These are phyloP conservation scores for Teratosphaeria nubilosa DNA, from an alignment of 2,329 filamentous ascomycete species.

Conservation along the genomic window DNA sequence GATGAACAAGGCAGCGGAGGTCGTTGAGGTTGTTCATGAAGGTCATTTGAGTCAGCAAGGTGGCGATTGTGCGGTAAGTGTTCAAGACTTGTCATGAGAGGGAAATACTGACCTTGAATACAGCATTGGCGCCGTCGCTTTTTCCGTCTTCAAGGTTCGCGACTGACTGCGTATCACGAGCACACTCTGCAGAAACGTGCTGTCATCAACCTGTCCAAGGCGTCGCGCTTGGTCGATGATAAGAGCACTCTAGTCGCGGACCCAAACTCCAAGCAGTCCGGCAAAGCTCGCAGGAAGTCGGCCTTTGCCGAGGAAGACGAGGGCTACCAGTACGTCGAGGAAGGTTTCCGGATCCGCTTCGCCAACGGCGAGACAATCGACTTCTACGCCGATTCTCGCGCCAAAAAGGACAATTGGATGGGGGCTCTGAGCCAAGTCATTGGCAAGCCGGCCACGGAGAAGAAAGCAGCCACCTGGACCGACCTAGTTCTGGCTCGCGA, in stretches of 20 bases:
- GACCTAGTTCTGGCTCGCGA: constrained; percentile 47
- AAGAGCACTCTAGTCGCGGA: constrained; percentile 73
- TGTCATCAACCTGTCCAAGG: constrained; percentile 92
- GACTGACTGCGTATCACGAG: constrained; percentile 92
- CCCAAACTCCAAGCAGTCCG: constrained; percentile 36
- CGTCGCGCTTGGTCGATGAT: constrained; percentile 87
- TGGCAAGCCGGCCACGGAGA: constrained; percentile 44
- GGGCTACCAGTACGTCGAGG: constrained; percentile 98
- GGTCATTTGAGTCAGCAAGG: constrained; percentile 91
- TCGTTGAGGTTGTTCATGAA: constrained; percentile 65
- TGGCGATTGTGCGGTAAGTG: constrained; percentile 86
- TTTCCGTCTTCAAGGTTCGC: constrained; percentile 85
- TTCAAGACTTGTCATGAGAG: neutral
- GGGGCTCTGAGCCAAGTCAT: constrained; percentile 65
- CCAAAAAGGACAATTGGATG: constrained; percentile 93
- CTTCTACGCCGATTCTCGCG: constrained; percentile 85
- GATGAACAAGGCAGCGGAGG: constrained; percentile 79
- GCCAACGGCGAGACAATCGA: constrained; percentile 97
- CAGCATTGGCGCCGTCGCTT: constrained; percentile 97
- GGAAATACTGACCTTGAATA: constrained; percentile 1
- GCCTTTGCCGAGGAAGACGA: constrained; percentile 98
- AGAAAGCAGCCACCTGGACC: constrained; percentile 43
- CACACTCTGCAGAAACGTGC: constrained; percentile 88
- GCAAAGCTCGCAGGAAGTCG: constrained; percentile 61
- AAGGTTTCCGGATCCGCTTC: constrained; percentile 97